Percentiles rank a stretch among this genome's conserved stretches.
Conservation (phyloP, 2,329 filamentous ascomycete species). For the Neoscytalidium dimidiatum region DNA sequence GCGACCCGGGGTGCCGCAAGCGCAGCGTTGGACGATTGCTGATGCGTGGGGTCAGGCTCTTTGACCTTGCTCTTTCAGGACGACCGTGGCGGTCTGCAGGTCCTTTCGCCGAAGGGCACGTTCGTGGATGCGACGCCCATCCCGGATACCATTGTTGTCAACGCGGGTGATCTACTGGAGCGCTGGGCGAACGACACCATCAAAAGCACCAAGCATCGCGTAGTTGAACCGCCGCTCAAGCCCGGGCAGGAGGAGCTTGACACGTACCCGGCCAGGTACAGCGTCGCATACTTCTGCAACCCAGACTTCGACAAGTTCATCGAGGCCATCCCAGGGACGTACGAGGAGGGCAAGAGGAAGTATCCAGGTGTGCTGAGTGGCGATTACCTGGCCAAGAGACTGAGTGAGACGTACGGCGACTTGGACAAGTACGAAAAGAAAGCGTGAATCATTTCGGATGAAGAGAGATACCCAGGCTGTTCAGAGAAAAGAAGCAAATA, state of each 20-base stretch:
- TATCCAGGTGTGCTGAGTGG: constrained; percentile 77
- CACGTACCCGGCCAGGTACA: constrained; percentile 74
- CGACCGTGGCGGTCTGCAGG: constrained; percentile 29
- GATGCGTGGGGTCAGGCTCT: constrained; percentile 29
- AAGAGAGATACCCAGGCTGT: neutral
- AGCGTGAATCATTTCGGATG: neutral
- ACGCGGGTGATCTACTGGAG: constrained; percentile 83
- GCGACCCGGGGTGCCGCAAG: neutral
- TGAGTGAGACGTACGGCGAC: constrained; percentile 66
- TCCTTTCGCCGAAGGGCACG: constrained; percentile 69
- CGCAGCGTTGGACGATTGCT: neutral
- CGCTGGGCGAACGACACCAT: constrained; percentile 92
- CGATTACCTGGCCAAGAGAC: constrained; percentile 76
- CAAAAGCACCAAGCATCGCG: constrained; percentile 85
- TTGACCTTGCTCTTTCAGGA: constrained; percentile 53
- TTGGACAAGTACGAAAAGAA: neutral
- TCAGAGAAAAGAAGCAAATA: neutral
- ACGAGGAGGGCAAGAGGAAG: constrained; percentile 66
- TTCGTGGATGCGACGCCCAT: constrained; percentile 87
- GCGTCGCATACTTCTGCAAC: constrained; percentile 91
- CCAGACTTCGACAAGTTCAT: constrained; percentile 76
- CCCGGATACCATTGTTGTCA: constrained; percentile 78
- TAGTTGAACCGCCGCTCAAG: constrained; percentile 74
- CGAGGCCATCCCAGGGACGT: constrained; percentile 80
- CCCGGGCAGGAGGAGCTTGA: constrained; percentile 45